phyloP scores from a whole-genome alignment of 768 basidiomycete species.

The Collybia mongolica region DNA sequence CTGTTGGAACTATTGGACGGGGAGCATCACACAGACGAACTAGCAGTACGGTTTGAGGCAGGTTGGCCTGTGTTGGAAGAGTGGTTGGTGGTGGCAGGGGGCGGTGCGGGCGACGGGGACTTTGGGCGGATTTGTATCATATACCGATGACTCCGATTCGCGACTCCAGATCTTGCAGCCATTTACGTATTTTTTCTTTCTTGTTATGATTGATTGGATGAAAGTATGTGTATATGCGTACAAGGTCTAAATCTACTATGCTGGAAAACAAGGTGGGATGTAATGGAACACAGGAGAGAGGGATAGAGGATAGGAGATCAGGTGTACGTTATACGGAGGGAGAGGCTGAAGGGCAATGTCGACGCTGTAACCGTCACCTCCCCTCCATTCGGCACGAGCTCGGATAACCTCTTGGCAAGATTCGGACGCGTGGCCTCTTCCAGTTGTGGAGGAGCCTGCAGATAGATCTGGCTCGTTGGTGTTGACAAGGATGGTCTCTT shows the following conservation, averaged over 20 bases:
- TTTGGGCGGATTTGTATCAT: conserved; percentile 78
- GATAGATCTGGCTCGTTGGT: conserved; percentile 76
- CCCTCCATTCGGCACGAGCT: conserved; percentile 73
- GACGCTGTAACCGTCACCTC: conserved; percentile 89
- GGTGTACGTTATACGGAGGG: conserved; percentile 59
- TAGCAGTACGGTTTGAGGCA: conserved; percentile 78
- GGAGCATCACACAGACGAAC: conserved; percentile 89
- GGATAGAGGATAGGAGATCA: conserved; percentile 6
- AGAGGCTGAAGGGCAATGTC: conserved; percentile 83
- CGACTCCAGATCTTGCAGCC: too few species aligned
- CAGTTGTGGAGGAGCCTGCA: conserved; percentile 91
- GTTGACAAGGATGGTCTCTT: conserved; percentile 92
- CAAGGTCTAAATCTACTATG: neutral
- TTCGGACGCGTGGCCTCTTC: conserved; percentile 90
- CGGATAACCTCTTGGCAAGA: conserved; percentile 80
- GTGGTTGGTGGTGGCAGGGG: conserved; percentile 65
- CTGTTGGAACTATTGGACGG: conserved; percentile 73
- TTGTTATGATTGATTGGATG: neutral
- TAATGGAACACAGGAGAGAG: neutral
- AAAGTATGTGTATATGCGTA: neutral
- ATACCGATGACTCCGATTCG: conserved; percentile 49
- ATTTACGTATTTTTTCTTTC: too few species aligned
- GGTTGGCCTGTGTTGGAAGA: conserved; percentile 81
- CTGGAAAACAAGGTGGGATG: neutral
- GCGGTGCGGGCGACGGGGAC: conserved; percentile 60